Evolutionary conservation across 2,329 filamentous ascomycete genomes (phyloP).

Genomic region (Apiospora marii): DNA sequence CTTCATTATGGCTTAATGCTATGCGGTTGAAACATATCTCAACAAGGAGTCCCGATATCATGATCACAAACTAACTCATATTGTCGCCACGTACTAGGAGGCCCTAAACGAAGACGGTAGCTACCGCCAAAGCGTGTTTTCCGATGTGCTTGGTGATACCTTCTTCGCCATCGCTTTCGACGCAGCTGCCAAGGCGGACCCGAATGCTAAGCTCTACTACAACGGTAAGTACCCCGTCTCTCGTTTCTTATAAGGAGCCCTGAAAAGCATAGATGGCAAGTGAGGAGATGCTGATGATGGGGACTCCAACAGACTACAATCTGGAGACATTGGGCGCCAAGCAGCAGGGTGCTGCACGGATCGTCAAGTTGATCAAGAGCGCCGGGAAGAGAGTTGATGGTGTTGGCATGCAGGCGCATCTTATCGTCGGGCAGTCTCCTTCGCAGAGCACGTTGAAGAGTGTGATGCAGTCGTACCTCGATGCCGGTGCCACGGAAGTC

Average conservation of each 20-base stretch:
- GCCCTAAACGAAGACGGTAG: constrained; percentile 64
- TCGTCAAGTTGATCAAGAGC: constrained; percentile 54
- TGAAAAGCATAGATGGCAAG: background rate
- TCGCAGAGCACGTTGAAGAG: constrained; percentile 51
- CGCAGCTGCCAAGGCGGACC: constrained; percentile 61
- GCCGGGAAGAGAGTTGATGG: constrained; percentile 67
- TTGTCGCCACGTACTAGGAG: constrained; percentile 45
- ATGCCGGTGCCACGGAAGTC: constrained; percentile 59
- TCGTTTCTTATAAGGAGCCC: too few relatives aligned
- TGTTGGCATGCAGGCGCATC: constrained; percentile 68
- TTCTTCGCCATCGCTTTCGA: constrained; percentile 67
- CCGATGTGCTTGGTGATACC: constrained; percentile 60
- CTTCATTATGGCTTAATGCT: background rate
- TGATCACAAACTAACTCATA: background rate
- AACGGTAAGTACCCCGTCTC: constrained; percentile 38
- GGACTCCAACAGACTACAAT: constrained; percentile 55
- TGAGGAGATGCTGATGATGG: background rate
- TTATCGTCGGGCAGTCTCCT: constrained; percentile 61
- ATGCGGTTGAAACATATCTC: background rate
- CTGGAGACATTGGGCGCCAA: constrained; percentile 62
- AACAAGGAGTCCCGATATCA: too few relatives aligned
- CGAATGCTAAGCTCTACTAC: constrained; percentile 64
- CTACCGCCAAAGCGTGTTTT: constrained; percentile 61
- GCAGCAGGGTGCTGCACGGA: constrained; percentile 50
- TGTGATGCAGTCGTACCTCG: constrained; percentile 58